A percentile compares a stretch with the other conserved stretches of the same genome.
Evolutionary conservation across 805 yeast species (phyloP).

Genomic region (Pichia californica): DNA sequence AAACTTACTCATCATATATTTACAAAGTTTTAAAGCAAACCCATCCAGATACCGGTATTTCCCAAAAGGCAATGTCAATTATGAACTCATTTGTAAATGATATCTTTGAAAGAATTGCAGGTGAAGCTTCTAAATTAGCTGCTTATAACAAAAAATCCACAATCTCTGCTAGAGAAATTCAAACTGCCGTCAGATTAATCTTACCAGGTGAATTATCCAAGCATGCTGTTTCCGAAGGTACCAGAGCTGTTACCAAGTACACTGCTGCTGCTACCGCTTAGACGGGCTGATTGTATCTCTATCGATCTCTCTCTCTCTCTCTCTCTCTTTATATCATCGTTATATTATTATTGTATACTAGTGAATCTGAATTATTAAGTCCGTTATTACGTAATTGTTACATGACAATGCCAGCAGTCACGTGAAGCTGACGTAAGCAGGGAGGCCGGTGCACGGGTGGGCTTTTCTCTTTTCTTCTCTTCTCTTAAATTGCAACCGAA

Average conservation of each 20-base stretch:
- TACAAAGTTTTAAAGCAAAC: conserved; percentile 98
- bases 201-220: conserved; percentile 98
- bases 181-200: conserved; percentile 96
- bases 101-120: conserved; percentile 95
- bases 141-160: conserved; percentile 98
- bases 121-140: conserved; percentile 97
- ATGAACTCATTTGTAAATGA: conserved; percentile 98
- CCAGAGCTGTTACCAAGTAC: conserved; percentile 96
- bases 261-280: conserved; percentile 53
- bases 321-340: not conserved
- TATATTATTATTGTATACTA: not conserved
- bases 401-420: too few relatives aligned
- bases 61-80: conserved; percentile 97
- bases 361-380: too few relatives aligned
- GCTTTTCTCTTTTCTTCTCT: too few relatives aligned
- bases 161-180: conserved; percentile 96
- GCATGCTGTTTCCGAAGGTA: conserved; percentile 98
- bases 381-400: too few relatives aligned
- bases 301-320: not conserved
- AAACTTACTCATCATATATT: conserved; percentile 95
- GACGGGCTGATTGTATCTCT: too few relatives aligned
- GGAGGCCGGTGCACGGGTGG: too few relatives aligned
- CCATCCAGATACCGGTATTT: conserved; percentile 99
- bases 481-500: too few relatives aligned
- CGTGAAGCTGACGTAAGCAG: too few relatives aligned